Base-by-base conservation (phyloP, 2,329 filamentous ascomycete genomes). In the Fusarium denticulatum region DNA sequence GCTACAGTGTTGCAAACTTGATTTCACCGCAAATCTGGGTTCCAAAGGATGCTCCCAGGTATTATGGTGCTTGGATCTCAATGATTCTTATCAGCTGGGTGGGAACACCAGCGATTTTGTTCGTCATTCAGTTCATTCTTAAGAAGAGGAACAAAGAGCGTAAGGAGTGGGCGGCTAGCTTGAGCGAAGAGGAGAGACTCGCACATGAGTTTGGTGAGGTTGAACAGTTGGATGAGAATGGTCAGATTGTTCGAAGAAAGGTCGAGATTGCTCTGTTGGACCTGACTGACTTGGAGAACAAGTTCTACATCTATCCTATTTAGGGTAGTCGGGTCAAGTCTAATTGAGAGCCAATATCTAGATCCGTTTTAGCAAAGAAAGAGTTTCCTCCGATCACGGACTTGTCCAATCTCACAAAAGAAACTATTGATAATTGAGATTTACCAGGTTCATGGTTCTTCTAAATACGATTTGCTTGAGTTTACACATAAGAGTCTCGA, bases 251-350 rank as follows among this genome's bases (percentile, higher is more conserved):
- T 16, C 71, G 75, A 37, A 74, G 71, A 15, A 79, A 81, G 65
- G 82, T 82, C 10, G 80, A 83, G 30, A 69, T 83, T 39, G 77
- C 82, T 1, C 60, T 83, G 37, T n/a, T 83, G 64, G 80, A 84
- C 47, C 61, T 84, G 50, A 84, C 82, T 5, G 83, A 84, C 57
- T 32, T 83, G 52, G 80, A 84, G 61, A 84, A 83, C 55, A 80
- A 77, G 32, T 80, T 78, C 60, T 84, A 84, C 30, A 79, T 83
- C 11, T 84, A 84, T 57, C 74, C 71, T 12, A 63, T 76, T 6
- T 76, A 71, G 37, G 7, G 8, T 30, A 47, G 15, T 1, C 5
- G 6, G 5, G 43, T 3, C 18, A 7, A 18, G 13, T 7, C 6
- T 36, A 2, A 0, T 52, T 6, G 10, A 28, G 24, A 37, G 8